phyloP scores from a whole-genome alignment of 805 yeast genomes.

The Zygosaccharomyces bisporus region DNA sequence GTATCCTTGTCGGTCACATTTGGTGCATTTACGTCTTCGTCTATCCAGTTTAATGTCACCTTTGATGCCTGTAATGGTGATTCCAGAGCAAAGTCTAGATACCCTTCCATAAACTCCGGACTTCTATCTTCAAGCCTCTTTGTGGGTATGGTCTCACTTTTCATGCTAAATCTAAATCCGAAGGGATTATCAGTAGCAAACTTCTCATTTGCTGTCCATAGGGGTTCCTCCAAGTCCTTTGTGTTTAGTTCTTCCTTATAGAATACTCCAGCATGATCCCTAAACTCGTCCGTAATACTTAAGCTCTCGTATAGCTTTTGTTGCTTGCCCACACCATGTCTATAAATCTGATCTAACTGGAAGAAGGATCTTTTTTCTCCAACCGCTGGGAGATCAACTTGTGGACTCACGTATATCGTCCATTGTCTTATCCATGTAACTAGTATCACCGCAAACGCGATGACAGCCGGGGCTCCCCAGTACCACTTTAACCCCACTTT shows the following conservation, averaged over 20 bases:
- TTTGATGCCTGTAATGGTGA: slow-evolving; percentile 29
- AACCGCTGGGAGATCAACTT: neutral
- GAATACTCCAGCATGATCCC: slow-evolving; percentile 17
- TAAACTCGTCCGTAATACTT: slow-evolving; percentile 19
- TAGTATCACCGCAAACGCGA: neutral
- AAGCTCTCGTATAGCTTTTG: slow-evolving; percentile 19
- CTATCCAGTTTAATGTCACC: slow-evolving; percentile 62
- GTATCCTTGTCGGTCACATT: slow-evolving; percentile 73
- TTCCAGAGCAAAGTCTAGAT: slow-evolving; percentile 52
- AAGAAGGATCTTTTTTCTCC: slow-evolving; percentile 12
- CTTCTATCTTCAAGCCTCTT: slow-evolving; percentile 44
- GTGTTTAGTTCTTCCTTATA: slow-evolving; percentile 11
- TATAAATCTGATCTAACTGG: slow-evolving; percentile 22
- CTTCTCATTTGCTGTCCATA: slow-evolving; percentile 22
- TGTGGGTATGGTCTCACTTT: slow-evolving; percentile 16
- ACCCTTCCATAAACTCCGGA: slow-evolving; percentile 65
- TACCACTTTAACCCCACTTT: neutral
- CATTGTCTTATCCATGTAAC: neutral
- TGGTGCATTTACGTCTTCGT: slow-evolving; percentile 56
- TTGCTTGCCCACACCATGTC: slow-evolving; percentile 24
- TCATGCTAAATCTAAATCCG: slow-evolving; percentile 19
- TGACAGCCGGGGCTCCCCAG: neutral
- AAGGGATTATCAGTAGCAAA: slow-evolving; percentile 29
- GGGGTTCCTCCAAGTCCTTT: slow-evolving; percentile 11
- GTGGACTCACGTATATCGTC: neutral